Percentiles rank a stretch among this genome's conserved stretches.
phyloP scores from a whole-genome alignment of 2,329 filamentous ascomycete species.

The Aspergillus sergii region DNA sequence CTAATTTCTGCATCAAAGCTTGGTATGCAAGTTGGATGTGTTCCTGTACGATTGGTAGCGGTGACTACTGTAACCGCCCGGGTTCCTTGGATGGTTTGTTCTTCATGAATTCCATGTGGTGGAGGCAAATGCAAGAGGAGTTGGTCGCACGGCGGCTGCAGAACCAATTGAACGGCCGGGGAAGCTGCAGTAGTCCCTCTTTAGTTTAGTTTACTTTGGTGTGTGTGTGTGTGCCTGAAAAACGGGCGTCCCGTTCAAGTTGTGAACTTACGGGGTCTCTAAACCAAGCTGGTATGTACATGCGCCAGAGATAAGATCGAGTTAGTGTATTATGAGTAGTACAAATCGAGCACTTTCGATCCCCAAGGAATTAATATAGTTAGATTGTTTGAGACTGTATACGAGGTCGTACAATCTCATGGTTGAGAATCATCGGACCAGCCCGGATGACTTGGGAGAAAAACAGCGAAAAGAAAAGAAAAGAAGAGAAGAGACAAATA shows the following conservation, averaged over 20 bases:
- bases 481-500: not conserved
- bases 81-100: not conserved
- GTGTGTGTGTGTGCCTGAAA: not conserved
- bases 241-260: not conserved
- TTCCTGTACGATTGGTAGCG: not conserved
- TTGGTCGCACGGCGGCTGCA: slow-evolving; percentile 1
- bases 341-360: not conserved
- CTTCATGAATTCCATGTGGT: not conserved
- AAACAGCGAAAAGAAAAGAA: not conserved
- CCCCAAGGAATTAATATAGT: not conserved
- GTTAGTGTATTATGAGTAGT: not conserved
- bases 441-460: not conserved
- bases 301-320: not conserved
- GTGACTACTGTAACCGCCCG: not conserved
- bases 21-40: not conserved
- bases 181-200: not conserved
- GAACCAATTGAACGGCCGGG: not conserved
- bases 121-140: not conserved
- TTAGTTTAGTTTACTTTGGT: not conserved
- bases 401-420: not conserved
- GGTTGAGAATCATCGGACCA: not conserved
- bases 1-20: slow-evolving; percentile 2
- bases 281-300: not conserved
- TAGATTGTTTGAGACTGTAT: not conserved
- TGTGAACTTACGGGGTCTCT: not conserved